Base-by-base conservation (phyloP, 1,284 basidiomycete genomes). In the Rhodotorula sp. region DNA sequence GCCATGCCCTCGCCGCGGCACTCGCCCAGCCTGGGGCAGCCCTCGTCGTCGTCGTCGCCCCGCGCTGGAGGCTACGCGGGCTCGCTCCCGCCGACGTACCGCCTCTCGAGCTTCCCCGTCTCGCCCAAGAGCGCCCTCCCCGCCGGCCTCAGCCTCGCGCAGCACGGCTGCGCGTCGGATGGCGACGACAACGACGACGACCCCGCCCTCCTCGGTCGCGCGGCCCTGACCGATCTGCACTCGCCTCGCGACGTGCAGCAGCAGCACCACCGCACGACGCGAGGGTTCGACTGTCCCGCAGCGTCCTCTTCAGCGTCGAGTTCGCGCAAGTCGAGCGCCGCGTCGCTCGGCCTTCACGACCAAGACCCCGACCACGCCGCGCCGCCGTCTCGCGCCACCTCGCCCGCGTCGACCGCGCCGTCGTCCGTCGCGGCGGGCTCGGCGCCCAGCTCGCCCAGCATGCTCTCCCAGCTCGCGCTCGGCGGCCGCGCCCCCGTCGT, bases 81-180 rank as follows among this genome's bases (percentile, higher is more conserved):
- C 10, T 61, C 58, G 2, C 66, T 71, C 48, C 69, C 69, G 27
- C 42, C 70, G 21, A 61, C 65, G 13, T 67, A 71, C 57, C 61
- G 66, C 53, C 45, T 63, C 5, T 61, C 62, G 3, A 52, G 61
- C 7, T 71, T 71, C 66, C 70, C 70, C 46, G 49, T 63, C 52
- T 62, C 61, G 41, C 69, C 69, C 16, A 49, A n/a, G 42, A 14
- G 48, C 21, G 41, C 42, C 50, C 50, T 48, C 64, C 54, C 45
- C 1, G 56, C 62, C 53, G 63, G 66, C 10, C 52, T 65, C 19
- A 25, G 21, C 4, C 58, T 65, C 58, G 54, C 46, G 2, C 52
- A 50, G 19, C 46, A 59, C 25, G 61, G 61, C 7, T 70, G 64
- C 53, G 52, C 57, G 7, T 34, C 44, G 53, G 62, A 64, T 13